phyloP scores from a whole-genome alignment of 1,284 basidiomycete species.

The Puccinia coronata region DNA sequence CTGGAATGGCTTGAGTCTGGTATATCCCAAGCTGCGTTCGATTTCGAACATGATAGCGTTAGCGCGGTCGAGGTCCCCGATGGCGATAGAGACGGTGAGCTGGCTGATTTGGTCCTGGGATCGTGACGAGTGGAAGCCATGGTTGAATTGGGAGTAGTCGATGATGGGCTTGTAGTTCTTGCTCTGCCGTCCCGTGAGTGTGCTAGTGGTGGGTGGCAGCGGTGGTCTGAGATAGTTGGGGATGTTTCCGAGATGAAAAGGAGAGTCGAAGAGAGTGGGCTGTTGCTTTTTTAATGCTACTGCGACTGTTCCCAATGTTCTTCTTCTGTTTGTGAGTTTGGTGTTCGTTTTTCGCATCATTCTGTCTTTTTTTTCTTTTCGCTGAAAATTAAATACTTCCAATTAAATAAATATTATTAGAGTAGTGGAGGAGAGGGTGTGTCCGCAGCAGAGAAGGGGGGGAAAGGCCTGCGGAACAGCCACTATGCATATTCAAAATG shows the following conservation, averaged over 20 bases:
- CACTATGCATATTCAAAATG: background rate
- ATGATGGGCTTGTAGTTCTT: conserved; percentile 12
- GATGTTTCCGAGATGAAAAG: conserved; percentile 15
- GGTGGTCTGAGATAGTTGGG: conserved; percentile 29
- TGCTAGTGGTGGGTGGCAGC: conserved; percentile 21
- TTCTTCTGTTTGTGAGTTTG: background rate
- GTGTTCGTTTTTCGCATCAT: background rate
- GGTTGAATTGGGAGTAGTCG: conserved; percentile 24
- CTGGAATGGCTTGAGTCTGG: conserved; percentile 10
- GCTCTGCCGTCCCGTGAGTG: background rate
- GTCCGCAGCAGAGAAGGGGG: no score
- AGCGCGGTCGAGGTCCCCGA: conserved; percentile 26
- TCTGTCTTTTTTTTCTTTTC: background rate
- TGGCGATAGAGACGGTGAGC: conserved; percentile 28
- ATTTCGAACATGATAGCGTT: conserved; percentile 37
- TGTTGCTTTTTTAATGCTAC: background rate
- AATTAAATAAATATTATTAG: no score
- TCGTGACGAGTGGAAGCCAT: conserved; percentile 36
- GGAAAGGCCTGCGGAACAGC: no score
- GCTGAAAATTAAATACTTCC: no score
- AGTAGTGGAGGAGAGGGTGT: no score
- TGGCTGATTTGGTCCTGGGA: conserved; percentile 43
- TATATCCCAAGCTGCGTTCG: conserved; percentile 30
- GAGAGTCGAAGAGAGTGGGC: background rate
- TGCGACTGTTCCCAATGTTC: no score